Evolutionary conservation across 2,329 filamentous ascomycete species (phyloP).

Genomic region (Botrytis medusae): DNA sequence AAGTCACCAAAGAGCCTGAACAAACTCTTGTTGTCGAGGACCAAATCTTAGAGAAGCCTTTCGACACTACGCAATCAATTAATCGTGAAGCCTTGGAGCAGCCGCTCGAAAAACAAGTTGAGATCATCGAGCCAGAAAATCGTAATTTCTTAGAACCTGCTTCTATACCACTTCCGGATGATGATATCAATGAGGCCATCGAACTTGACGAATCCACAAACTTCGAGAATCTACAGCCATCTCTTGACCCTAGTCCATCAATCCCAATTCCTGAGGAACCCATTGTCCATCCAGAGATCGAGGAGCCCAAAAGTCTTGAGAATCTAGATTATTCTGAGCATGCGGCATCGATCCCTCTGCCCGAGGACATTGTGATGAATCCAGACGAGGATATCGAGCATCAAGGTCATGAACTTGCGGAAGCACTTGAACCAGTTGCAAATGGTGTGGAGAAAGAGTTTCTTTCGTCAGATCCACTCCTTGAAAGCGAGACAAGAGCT

Average conservation of each 20-base stretch:
- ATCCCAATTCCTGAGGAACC: no score
- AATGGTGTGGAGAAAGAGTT: background rate
- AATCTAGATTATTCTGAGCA: background rate
- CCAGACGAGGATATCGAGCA: background rate
- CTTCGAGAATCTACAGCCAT: background rate
- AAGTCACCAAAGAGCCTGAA: conserved; percentile 3
- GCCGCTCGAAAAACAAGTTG: background rate
- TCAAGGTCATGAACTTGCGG: background rate
- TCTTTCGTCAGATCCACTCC: background rate
- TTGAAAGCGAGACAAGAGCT: background rate
- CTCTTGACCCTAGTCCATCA: background rate
- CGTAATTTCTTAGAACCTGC: background rate
- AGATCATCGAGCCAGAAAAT: background rate
- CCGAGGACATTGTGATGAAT: background rate
- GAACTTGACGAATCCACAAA: background rate
- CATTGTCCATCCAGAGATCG: background rate
- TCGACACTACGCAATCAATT: background rate
- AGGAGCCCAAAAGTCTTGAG: background rate
- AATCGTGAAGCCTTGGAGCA: background rate
- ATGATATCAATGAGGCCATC: background rate
- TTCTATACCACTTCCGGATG: background rate
- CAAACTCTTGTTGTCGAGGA: background rate
- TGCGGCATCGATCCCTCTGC: background rate
- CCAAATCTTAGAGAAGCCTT: background rate
- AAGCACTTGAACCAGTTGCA: background rate